A percentile compares a stretch with the other conserved stretches of the same genome.
These are phyloP conservation scores for Gaertneriomyces sp. DNA, from an alignment of 192 early-diverging fungal species.

Conservation along the genomic window DNA sequence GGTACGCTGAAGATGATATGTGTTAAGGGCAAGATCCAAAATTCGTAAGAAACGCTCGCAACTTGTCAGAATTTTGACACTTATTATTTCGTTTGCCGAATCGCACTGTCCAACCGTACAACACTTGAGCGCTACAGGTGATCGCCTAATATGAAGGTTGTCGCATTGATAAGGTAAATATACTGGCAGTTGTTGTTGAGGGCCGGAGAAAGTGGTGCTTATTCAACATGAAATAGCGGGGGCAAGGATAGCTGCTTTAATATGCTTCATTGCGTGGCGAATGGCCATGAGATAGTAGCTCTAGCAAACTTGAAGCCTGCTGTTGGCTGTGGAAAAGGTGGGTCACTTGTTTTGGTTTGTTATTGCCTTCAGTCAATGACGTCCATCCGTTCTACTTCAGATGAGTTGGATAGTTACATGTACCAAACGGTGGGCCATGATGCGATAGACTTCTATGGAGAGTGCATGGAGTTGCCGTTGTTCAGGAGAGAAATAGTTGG, in stretches of 20 bases:
- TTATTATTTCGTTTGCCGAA: too few relatives aligned
- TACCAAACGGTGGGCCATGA: slow-evolving; percentile 97
- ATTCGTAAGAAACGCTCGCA: too few relatives aligned
- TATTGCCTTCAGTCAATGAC: too few relatives aligned
- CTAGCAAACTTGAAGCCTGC: slow-evolving; percentile 88
- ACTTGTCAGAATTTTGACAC: too few relatives aligned
- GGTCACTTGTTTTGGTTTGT: neutral
- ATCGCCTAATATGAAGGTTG: slow-evolving; percentile 29
- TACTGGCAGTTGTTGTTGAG: neutral
- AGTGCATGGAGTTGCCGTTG: slow-evolving; percentile 80
- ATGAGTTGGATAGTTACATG: slow-evolving; percentile 93
- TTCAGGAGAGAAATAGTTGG: slow-evolving; percentile 76
- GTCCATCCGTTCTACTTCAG: slow-evolving; percentile 27
- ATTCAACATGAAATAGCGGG: slow-evolving; percentile 43
- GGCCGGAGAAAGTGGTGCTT: neutral
- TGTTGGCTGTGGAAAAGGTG: slow-evolving; percentile 57
- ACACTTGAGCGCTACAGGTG: too few relatives aligned
- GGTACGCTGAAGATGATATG: too few relatives aligned
- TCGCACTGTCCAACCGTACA: too few relatives aligned
- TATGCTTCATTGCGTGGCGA: slow-evolving; percentile 89
- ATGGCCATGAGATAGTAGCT: slow-evolving; percentile 90
- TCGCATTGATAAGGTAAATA: slow-evolving; percentile 33
- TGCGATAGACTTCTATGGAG: slow-evolving; percentile 74
- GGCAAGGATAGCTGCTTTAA: slow-evolving; percentile 97
- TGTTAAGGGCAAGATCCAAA: too few relatives aligned